Percentiles rank a stretch among this genome's conserved stretches.
These are phyloP conservation scores for Aspergillus pseudoglaucus DNA, from an alignment of 2,329 filamentous ascomycete species.

Conservation along the genomic window DNA sequence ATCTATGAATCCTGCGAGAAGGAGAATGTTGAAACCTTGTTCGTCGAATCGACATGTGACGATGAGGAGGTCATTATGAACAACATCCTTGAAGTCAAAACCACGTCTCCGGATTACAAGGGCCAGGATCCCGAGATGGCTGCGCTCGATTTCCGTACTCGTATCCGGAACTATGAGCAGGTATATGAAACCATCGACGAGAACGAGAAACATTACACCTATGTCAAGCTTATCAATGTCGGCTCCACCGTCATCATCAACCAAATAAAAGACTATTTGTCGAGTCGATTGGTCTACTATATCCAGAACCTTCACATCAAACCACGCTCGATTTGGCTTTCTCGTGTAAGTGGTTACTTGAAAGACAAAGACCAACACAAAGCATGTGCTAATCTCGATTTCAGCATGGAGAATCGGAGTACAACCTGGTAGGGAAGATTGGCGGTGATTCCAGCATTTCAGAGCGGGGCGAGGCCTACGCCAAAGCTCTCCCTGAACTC, in stretches of 20 bases:
- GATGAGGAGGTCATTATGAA: conserved; percentile 94
- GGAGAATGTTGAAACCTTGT: conserved; percentile 81
- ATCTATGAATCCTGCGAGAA: conserved; percentile 71
- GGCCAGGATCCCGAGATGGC: conserved; percentile 91
- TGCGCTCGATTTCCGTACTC: conserved; percentile 83
- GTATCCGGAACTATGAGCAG: conserved; percentile 95
- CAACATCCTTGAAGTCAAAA: conserved; percentile 97
- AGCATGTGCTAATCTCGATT: conserved; percentile 11
- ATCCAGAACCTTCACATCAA: conserved; percentile 98
- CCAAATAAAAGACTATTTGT: conserved; percentile 90
- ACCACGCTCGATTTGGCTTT: conserved; percentile 92
- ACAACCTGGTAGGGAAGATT: conserved; percentile 84
- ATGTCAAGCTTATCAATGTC: conserved; percentile 95
- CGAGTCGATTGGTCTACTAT: conserved; percentile 95
- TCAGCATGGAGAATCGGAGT: conserved; percentile 89
- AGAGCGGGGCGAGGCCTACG: conserved; percentile 78
- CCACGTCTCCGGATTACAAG: conserved; percentile 87
- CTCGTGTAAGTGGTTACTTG: conserved; percentile 58
- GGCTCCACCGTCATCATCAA: conserved; percentile 97
- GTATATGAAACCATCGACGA: conserved; percentile 91
- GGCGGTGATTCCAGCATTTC: conserved; percentile 88
- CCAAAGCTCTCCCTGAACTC: conserved; percentile 73
- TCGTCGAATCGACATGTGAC: conserved; percentile 95
- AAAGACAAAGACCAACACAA: background rate
- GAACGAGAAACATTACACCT: conserved; percentile 81